Evolutionary conservation across 345 rosid species (phyloP), one percentile per base, ranked within the genome.

Genomic region (Cardamine occulta): DNA sequence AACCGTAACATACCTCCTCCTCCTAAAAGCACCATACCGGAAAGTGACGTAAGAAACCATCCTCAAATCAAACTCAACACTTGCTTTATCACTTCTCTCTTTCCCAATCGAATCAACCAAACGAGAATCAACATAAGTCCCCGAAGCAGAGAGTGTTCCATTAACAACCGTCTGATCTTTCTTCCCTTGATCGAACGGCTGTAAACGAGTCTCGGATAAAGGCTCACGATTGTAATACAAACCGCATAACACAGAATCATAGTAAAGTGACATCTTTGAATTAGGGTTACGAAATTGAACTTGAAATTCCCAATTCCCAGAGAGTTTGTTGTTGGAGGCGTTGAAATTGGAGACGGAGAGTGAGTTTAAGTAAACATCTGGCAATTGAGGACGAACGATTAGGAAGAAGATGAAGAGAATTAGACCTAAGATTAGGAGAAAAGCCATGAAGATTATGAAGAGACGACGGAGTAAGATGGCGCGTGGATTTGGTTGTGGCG

Each of bases 311-410:
- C 95, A 90, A 9, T 63, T 75, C 18, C 86, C 97, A 49, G 80
- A 55, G 58, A 95, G 67, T 26, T 18, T 72, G 40, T 81, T 77
- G 56, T 78, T 29, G 35, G 88, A 70, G 59, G 73, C 72, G 63
- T 84, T 89, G 81, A 87, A 91, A 57, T 85, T 76, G 78, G 94
- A 74, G 61, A 88, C 72, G 14, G 90, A 79, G 70, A 93, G 74
- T 8, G 93, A 85, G 13, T 79, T 75, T 39, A 93, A 28, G 34
- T 35, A 45, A 77, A 88, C 85, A 28, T 75, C 73, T 1, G 98
- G 98, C 5, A 76, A 58, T 29, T 84, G 89, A 48, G 97, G 97
- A 31, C 89, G 91, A 79, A 88, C 73, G 4, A 89, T 87, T 31
- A 93, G 85, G 86, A 91, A 83, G 81, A 73, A 72, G 67, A 89